These are phyloP conservation scores for Trametes cingulata DNA, from an alignment of 768 basidiomycete species.

Conservation along the genomic window DNA sequence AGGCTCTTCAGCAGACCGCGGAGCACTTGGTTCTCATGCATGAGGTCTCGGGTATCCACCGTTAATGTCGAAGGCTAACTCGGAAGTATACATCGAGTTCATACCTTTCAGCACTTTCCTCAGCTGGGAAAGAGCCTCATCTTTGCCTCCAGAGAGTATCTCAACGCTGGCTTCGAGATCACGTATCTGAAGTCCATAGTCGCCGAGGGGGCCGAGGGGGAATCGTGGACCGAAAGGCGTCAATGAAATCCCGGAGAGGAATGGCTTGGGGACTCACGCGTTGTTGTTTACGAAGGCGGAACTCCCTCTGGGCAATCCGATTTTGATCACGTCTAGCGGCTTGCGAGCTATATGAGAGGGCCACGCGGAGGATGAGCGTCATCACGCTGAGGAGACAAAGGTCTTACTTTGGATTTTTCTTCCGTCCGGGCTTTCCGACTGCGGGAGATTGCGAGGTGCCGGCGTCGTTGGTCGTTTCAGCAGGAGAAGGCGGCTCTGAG, in stretches of 20 bases:
- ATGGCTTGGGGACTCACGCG: constrained; percentile 44
- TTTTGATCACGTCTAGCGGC: constrained; percentile 88
- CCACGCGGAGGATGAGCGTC: constrained; percentile 32
- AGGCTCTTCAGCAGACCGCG: constrained; percentile 77
- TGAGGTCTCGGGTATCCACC: constrained; percentile 57
- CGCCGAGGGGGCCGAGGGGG: constrained; percentile 6
- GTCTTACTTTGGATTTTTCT: constrained; percentile 86
- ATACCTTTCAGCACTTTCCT: constrained; percentile 77
- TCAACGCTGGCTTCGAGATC: constrained; percentile 96
- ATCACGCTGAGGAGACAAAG: constrained; percentile 26
- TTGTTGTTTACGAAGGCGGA: constrained; percentile 89
- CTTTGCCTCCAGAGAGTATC: constrained; percentile 88
- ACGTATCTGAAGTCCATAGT: constrained; percentile 62
- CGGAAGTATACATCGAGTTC: constrained; percentile 2
- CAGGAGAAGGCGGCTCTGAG: constrained; percentile 65
- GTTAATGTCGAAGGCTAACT: constrained; percentile 5
- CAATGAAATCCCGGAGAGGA: neutral
- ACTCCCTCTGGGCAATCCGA: constrained; percentile 91
- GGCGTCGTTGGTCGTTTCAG: constrained; percentile 23
- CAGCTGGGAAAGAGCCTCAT: constrained; percentile 84
- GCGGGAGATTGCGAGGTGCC: constrained; percentile 13
- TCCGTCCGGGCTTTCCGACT: constrained; percentile 66
- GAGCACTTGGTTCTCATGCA: constrained; percentile 86
- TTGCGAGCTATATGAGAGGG: constrained; percentile 66
- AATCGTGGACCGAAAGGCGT: neutral